Base-by-base conservation (phyloP, 2,329 filamentous ascomycete species). In the Fusarium miscanthi region DNA sequence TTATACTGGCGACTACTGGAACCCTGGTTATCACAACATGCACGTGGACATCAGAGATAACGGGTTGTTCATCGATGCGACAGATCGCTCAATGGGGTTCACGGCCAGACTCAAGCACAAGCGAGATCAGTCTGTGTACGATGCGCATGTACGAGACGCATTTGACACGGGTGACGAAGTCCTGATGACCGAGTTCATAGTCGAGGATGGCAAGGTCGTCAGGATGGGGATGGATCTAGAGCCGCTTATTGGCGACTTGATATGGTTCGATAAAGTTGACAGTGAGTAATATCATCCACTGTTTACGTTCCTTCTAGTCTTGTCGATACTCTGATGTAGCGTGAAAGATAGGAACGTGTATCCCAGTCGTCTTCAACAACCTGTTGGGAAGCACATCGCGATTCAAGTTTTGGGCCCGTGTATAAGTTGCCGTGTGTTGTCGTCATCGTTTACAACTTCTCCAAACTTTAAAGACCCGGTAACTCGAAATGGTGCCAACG, bases 21-120 rank as follows among this genome's bases (percentile, higher is more conserved):
- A 77, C n/a, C 42, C 65, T 2, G 78, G 79, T 3, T 81, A 79
- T 56, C 73, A 58, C n/a, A 51, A 38, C 4, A 66, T 80, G 54
- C 59, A 17, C 1, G 70, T 80, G 0, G 58, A 77, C 25, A 53
- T 72, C 17, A 74, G 63, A 37, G 58, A 74, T 6, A 63, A 63
- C 1, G 30, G 21, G 3, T 60, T 79, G 1, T 77, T 74, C n/a
- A 69, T 80, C 9, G 76, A 80, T 12, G 77, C 77, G 5, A 69
- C 63, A 23, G 78, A 79, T 35, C 75, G 78, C 3, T 79, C 79
- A 1, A 66, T 78, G 54, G 78, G 72, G 3, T 79, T 79, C 33
- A 79, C 71, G 0, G 57, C 78, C 0, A 62, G 43, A 0, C 74
- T 80, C 40, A 35, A 71, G 1, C 76, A 78, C 13, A 45, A 69